Evolutionary conservation across 805 yeast genomes (phyloP), one percentile per base, ranked within the genome.

Genomic region (Lipomyces kockii): DNA sequence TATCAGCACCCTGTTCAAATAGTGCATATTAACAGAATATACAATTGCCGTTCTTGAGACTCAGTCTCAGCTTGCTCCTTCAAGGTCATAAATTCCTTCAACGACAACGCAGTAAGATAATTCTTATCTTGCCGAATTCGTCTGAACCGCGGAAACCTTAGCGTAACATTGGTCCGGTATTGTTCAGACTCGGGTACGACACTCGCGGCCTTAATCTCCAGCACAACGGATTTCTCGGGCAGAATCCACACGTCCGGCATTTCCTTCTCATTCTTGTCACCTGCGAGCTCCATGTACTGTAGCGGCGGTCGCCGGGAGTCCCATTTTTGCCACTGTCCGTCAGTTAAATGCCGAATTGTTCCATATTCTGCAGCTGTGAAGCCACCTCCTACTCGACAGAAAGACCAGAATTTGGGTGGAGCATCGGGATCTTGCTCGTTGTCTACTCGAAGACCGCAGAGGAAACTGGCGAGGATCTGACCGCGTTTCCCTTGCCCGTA

Each of bases 381-480:
- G 0, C 98, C 98, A 74, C 93, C 92, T 1, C 97, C 94, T 57
- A 93, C 89, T 25, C 85, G 83, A 73, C 97, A 89, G 67, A 94
- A 89, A 20, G 94, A 85, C 63, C 85, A 79, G 74, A 86, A 91
- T 46, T 27, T 64, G 58, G 62, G 54, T 55, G 27, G 54, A 22
- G 51, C 66, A 32, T 61, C 69, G 49, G 52, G 65, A 8, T 64
- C 65, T 46, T 78, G 80, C 1, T 79, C 78, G n/a, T 70, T 65
- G 46, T 78, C 78, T 4, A 80, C 82, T 32, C 88, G 78, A 12
- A 93, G 76, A 0, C 95, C 97, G 77, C 97, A 89, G 67, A 90
- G 82, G 73, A 84, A 90, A 11, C 91, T 83, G 32, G 87, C 83
- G 22, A 78, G 62, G 14, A 63, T 63, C 35, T 74, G 68, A 2